Percentiles rank a stretch among this genome's conserved stretches.
These are phyloP conservation scores for Ampelocalamus luodianensis DNA, from an alignment of 176 grass and related monocot genomes.

Conservation along the genomic window DNA sequence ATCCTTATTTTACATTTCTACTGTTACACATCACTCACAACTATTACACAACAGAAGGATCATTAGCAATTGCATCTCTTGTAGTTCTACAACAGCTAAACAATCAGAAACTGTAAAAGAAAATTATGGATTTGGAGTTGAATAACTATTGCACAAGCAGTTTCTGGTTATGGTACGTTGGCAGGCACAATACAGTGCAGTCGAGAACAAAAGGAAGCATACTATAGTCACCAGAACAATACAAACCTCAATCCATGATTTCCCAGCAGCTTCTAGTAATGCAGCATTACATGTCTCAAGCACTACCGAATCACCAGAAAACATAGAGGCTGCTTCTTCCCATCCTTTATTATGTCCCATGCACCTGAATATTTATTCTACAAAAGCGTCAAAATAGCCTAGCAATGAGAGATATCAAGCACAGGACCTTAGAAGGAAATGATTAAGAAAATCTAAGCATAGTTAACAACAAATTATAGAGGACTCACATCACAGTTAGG, in stretches of 20 bases:
- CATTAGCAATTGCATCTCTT: background rate
- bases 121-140: background rate
- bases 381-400: conserved; percentile 20
- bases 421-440: background rate
- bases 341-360: conserved; percentile 99
- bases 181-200: background rate
- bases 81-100: background rate
- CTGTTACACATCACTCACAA: background rate
- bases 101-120: background rate
- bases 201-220: background rate
- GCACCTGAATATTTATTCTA: conserved; percentile 66
- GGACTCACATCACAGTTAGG: conserved; percentile 84
- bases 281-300: conserved; percentile 90
- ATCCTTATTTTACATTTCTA: too few relatives aligned
- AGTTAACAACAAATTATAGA: background rate
- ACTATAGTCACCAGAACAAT: background rate
- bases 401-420: conserved; percentile 20
- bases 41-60: background rate
- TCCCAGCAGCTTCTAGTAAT: conserved; percentile 83
- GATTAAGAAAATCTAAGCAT: background rate
- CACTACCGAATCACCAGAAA: conserved; percentile 72
- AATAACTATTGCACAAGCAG: background rate
- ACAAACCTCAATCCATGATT: conserved; percentile 89
- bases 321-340: conserved; percentile 97
- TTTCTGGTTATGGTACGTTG: background rate